These are phyloP conservation scores for Yamadazyma songkhlaensis DNA, from an alignment of 1,139 yeast species.

Conservation along the genomic window DNA sequence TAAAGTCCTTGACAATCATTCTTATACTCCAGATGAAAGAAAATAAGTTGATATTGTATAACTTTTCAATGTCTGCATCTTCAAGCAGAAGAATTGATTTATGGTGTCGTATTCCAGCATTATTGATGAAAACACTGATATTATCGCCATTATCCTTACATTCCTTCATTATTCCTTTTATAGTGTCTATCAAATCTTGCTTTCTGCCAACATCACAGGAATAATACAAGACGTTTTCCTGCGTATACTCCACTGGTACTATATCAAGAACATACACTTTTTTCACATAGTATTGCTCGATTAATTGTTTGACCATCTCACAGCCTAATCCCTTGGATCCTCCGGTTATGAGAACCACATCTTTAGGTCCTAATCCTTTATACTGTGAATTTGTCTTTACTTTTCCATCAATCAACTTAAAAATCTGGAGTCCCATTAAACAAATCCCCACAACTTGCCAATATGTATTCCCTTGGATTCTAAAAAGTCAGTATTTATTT, in stretches of 20 bases:
- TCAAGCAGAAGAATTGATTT: constrained; percentile 38
- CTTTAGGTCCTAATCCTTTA: constrained; percentile 12
- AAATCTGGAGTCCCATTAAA: not conserved
- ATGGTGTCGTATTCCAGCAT: constrained; percentile 68
- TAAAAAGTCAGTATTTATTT: not conserved
- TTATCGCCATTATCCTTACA: constrained; percentile 27
- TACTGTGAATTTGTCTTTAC: not conserved
- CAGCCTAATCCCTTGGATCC: constrained; percentile 63
- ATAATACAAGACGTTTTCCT: constrained; percentile 24
- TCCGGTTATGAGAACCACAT: constrained; percentile 58
- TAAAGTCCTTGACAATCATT: constrained; percentile 1
- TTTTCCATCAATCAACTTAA: constrained; percentile 2
- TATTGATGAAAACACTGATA: constrained; percentile 61
- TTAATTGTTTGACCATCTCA: constrained; percentile 36
- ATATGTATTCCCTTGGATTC: not conserved
- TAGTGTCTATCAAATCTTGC: constrained; percentile 19
- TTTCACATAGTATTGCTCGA: constrained; percentile 22
- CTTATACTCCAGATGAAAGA: constrained; percentile 43
- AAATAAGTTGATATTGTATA: constrained; percentile 55
- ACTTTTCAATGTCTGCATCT: constrained; percentile 25
- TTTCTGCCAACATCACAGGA: constrained; percentile 51
- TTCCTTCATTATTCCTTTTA: constrained; percentile 22
- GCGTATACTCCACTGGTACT: constrained; percentile 23
- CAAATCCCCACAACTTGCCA: not conserved
- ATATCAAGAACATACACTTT: constrained; percentile 50